Conservation (phyloP, 2,329 filamentous ascomycete genomes). For the Fusarium metavorans region DNA sequence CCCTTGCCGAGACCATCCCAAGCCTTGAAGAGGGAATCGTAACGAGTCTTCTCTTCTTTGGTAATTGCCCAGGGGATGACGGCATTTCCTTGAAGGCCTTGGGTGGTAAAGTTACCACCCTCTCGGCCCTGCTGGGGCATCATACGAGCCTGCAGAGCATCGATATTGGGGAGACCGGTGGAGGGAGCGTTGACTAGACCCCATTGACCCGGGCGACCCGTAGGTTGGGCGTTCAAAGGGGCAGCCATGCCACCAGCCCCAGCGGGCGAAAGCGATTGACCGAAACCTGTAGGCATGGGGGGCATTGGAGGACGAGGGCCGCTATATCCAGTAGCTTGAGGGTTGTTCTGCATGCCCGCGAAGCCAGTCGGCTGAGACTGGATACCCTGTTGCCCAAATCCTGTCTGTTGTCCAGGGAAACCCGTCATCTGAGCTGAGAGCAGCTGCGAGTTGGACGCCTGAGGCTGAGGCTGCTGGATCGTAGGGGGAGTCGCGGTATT, state of each 20-base stretch:
- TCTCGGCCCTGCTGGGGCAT: constrained; percentile 97
- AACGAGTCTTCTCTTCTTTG: constrained; percentile 97
- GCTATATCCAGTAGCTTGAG: constrained; percentile 82
- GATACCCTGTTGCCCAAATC: constrained; percentile 71
- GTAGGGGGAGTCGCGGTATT: constrained; percentile 63
- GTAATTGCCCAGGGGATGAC: constrained; percentile 99
- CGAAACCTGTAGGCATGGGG: constrained; percentile 74
- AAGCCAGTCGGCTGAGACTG: constrained; percentile 80
- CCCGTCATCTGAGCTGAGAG: constrained; percentile 77
- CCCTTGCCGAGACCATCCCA: constrained; percentile 97
- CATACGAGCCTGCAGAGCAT: constrained; percentile 91
- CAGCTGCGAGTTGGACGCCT: constrained; percentile 77
- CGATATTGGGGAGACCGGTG: constrained; percentile 91
- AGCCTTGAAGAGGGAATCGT: constrained; percentile 92
- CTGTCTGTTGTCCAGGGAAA: constrained; percentile 69
- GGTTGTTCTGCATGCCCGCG: constrained; percentile 71
- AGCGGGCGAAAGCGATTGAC: constrained; percentile 64
- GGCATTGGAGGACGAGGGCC: constrained; percentile 93
- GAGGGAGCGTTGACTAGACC: constrained; percentile 96
- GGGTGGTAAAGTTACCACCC: constrained; percentile 82
- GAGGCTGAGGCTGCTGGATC: constrained; percentile 78
- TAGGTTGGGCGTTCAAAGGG: constrained; percentile 91
- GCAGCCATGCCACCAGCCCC: constrained; percentile 76
- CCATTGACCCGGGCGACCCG: constrained; percentile 94
- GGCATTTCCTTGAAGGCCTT: constrained; percentile 90